These are phyloP conservation scores for Rasamsonia emersonii DNA, from an alignment of 2,329 filamentous ascomycete species.

Conservation along the genomic window DNA sequence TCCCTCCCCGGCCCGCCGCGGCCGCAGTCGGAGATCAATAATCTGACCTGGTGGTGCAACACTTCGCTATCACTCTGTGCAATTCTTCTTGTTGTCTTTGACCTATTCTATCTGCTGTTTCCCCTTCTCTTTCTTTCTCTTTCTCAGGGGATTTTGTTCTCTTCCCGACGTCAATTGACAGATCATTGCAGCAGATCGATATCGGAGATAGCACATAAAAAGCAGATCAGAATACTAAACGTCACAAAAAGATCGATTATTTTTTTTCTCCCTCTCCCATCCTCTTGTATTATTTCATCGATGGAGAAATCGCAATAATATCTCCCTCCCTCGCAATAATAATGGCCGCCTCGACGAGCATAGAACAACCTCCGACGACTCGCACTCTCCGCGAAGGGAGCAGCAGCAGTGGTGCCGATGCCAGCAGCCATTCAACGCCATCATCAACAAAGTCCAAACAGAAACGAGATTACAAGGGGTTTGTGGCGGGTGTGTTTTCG, in stretches of 20 bases:
- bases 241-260: too few relatives aligned
- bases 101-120: too few relatives aligned
- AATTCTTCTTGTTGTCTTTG: too few relatives aligned
- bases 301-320: slow-evolving; percentile 1
- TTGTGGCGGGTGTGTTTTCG: slow-evolving; percentile 91
- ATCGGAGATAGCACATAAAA: too few relatives aligned
- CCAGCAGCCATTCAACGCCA: slow-evolving; percentile 1
- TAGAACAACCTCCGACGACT: slow-evolving; percentile 3
- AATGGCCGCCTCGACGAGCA: slow-evolving; percentile 5
- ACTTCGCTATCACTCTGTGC: too few relatives aligned
- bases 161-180: too few relatives aligned
- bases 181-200: too few relatives aligned
- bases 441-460: slow-evolving; percentile 5
- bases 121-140: neutral
- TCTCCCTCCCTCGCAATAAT: too few relatives aligned
- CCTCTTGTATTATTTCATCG: neutral
- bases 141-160: neutral
- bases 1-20: slow-evolving; percentile 21
- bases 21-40: slow-evolving; percentile 13
- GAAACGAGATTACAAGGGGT: slow-evolving; percentile 73
- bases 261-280: neutral
- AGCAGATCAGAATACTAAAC: too few relatives aligned
- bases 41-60: too few relatives aligned
- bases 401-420: neutral
- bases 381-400: too few relatives aligned